These are phyloP conservation scores for Cryptosporidium bovis DNA, from an alignment of 169 alveolate species.

Conservation along the genomic window DNA sequence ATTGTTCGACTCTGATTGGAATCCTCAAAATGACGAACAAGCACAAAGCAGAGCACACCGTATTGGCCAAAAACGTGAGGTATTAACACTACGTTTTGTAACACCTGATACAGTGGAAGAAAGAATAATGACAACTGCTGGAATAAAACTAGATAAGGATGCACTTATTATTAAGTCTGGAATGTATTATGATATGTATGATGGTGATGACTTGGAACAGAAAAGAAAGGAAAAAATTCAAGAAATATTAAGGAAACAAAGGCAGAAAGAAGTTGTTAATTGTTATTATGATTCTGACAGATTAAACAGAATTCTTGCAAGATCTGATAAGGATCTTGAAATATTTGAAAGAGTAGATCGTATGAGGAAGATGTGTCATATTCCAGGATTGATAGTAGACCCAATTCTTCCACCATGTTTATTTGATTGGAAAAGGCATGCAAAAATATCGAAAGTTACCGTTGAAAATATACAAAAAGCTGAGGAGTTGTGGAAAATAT, in stretches of 20 bases:
- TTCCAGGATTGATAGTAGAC: slow-evolving; percentile 69
- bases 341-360: slow-evolving; percentile 70
- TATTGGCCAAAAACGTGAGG: slow-evolving; percentile 94
- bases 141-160: slow-evolving; percentile 81
- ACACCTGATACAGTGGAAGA: slow-evolving; percentile 94
- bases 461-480: slow-evolving; percentile 60
- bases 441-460: slow-evolving; percentile 33
- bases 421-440: slow-evolving; percentile 66
- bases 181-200: slow-evolving; percentile 77
- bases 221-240: slow-evolving; percentile 72
- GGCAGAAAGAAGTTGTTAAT: slow-evolving; percentile 68
- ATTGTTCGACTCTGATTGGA: slow-evolving; percentile 97
- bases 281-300: slow-evolving; percentile 72
- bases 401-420: slow-evolving; percentile 60
- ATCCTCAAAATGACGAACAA: slow-evolving; percentile 94
- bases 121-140: slow-evolving; percentile 91
- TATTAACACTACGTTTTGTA: slow-evolving; percentile 90
- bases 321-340: slow-evolving; percentile 61
- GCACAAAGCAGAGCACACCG: slow-evolving; percentile 96
- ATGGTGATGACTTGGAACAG: slow-evolving; percentile 70
- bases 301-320: slow-evolving; percentile 44
- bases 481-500: slow-evolving; percentile 62
- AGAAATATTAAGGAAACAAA: slow-evolving; percentile 64
- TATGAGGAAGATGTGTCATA: slow-evolving; percentile 72
- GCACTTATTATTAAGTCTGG: slow-evolving; percentile 81